These are phyloP conservation scores for Syzygium grande DNA, from an alignment of 345 rosid species.

Conservation along the genomic window DNA sequence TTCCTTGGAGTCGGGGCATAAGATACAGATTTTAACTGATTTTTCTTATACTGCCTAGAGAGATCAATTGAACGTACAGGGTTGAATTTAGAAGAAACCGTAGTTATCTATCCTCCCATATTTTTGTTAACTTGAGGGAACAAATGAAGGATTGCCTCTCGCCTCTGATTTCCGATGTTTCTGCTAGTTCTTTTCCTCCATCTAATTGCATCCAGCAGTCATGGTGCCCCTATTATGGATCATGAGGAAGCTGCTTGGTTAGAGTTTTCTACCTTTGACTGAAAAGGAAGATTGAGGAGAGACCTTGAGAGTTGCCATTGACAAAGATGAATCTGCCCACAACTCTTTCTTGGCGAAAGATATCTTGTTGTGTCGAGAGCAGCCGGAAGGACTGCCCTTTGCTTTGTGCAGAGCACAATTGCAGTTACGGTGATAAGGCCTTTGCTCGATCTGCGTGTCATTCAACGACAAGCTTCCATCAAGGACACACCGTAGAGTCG, in stretches of 20 bases:
- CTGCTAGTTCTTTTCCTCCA: background rate
- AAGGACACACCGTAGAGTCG: background rate
- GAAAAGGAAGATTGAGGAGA: background rate
- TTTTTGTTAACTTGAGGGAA: background rate
- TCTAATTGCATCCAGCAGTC: background rate
- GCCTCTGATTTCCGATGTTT: background rate
- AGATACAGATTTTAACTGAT: background rate
- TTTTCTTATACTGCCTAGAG: background rate
- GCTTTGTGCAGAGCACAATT: conserved; percentile 3
- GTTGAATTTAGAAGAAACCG: background rate
- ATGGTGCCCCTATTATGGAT: background rate
- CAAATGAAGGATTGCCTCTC: background rate
- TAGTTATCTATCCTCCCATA: background rate
- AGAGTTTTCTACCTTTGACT: background rate
- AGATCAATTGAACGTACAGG: background rate
- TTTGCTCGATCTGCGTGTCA: background rate
- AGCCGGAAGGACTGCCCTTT: background rate
- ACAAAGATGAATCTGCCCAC: background rate
- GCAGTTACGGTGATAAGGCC: conserved; percentile 13
- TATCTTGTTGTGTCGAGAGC: background rate
- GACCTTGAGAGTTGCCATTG: background rate
- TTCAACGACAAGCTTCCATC: background rate
- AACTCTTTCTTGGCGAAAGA: background rate
- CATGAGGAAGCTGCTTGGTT: background rate
- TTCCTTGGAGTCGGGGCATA: background rate